Base-by-base conservation (phyloP, 768 basidiomycete genomes). In the Psilocybe cyanescens region DNA sequence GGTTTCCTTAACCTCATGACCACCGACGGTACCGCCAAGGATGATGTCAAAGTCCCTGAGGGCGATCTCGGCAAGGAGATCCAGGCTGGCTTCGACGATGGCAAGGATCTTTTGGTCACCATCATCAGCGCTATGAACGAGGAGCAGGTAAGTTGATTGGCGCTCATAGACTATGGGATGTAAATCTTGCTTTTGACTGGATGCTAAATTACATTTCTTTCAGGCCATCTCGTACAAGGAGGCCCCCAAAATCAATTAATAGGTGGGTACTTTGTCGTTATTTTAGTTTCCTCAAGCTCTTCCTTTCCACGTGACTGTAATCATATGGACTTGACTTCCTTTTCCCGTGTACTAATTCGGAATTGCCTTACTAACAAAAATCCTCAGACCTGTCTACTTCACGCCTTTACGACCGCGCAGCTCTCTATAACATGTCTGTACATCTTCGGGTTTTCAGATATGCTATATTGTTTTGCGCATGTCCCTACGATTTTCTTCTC, bases 1-100 rank as follows among this genome's bases (percentile, higher is more conserved):
- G 93, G 87, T 65, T 97, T 89, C 86, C 89, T 99, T 73, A 97
- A 95, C 86, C 86, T 99, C 71, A 91, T 99, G 92, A 84, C 80
- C 68, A 48, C 71, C 68, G 95, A 97, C 52, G 95, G 95, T 58
- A 68, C 68, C 66, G 3, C 90, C 70, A 98, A 97, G 81, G 94
- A 98, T 73, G 97, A 99, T 79, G 93, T 99, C 78, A 90, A 88
- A 74, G 77, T 99, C 65, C 97, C 97, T 31, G 97, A 98, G 63
- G 78, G 85, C 58, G 88, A 92, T 4, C 66, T 98, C 50, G 97
- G 97, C 65, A 76, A 78, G 58, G 75, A 89, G 55, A 95, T 99
- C 67, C 60, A 80, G 70, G 58, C 46, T 8, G 88, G 70, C 28
- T 98, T 97, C 71, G 92, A 97, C 0, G 88, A 81, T 0, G 94